A percentile compares a stretch with the other conserved stretches of the same genome.
These are phyloP conservation scores for Pythium volutum DNA, from an alignment of 352 stramenopile species.

Conservation along the genomic window DNA sequence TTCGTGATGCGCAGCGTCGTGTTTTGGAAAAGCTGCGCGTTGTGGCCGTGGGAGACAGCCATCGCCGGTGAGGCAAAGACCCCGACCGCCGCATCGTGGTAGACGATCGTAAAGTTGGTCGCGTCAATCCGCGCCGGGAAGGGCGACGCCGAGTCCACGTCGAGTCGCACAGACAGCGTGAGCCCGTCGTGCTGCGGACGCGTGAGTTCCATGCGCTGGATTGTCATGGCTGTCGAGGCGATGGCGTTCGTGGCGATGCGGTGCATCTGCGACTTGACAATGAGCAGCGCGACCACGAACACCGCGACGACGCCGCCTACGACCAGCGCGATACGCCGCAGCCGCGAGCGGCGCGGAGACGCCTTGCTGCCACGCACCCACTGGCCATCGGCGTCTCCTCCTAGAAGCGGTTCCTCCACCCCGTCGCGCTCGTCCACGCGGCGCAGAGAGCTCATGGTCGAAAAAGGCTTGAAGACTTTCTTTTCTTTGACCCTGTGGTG, in stretches of 20 bases:
- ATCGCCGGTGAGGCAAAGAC: constrained; percentile 48
- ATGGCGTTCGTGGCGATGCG: constrained; percentile 60
- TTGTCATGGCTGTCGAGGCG: constrained; percentile 50
- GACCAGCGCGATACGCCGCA: constrained; percentile 7
- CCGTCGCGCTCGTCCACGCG: constrained; percentile 16
- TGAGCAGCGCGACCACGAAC: constrained; percentile 29
- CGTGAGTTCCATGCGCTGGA: constrained; percentile 58
- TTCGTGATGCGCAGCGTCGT: constrained; percentile 56
- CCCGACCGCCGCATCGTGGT: constrained; percentile 37
- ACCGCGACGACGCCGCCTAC: constrained; percentile 16
- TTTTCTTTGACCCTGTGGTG: neutral
- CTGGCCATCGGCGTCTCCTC: neutral
- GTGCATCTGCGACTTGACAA: constrained; percentile 51
- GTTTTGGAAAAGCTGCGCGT: constrained; percentile 42
- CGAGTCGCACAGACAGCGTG: constrained; percentile 47
- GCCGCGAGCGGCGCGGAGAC: constrained; percentile 4
- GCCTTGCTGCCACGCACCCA: neutral
- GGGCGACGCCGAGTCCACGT: constrained; percentile 44
- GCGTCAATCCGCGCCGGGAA: constrained; percentile 49
- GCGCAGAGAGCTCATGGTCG: constrained; percentile 10
- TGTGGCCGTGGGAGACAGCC: constrained; percentile 46
- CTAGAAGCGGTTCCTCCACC: constrained; percentile 22
- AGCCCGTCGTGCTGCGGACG: constrained; percentile 32
- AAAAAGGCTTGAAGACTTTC: neutral
- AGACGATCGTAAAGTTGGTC: constrained; percentile 50